Conservation (phyloP, 2,329 filamentous ascomycete genomes). For the Fusarium neocosmosporiellum region DNA sequence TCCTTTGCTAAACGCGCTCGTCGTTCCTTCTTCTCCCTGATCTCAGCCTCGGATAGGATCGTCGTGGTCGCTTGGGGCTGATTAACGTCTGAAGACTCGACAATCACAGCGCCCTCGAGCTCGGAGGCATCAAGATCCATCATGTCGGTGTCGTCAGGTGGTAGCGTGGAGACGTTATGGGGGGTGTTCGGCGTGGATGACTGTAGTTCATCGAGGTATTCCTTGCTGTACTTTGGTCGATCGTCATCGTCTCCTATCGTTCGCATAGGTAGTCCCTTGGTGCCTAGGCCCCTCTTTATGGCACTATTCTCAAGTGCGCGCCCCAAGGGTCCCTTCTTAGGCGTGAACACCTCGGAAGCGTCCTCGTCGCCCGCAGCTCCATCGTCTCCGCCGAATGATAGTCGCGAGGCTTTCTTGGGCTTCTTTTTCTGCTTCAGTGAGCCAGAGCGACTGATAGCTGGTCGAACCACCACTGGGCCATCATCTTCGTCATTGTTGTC, state of each 20-base stretch:
- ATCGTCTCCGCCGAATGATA: slow-evolving; percentile 79
- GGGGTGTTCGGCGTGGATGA: slow-evolving; percentile 88
- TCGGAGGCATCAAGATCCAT: slow-evolving; percentile 70
- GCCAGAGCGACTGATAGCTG: slow-evolving; percentile 58
- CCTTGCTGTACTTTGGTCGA: slow-evolving; percentile 84
- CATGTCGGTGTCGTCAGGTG: slow-evolving; percentile 59
- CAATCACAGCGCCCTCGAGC: slow-evolving; percentile 72
- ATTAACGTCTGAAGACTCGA: slow-evolving; percentile 57
- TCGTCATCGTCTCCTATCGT: slow-evolving; percentile 71
- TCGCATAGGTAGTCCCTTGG: slow-evolving; percentile 65
- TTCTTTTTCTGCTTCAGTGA: slow-evolving; percentile 76
- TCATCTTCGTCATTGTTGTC: slow-evolving; percentile 59
- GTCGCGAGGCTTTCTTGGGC: slow-evolving; percentile 63
- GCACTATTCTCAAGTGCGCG: slow-evolving; percentile 76
- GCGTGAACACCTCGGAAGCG: slow-evolving; percentile 62
- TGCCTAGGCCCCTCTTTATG: slow-evolving; percentile 61
- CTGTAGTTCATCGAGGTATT: slow-evolving; percentile 87
- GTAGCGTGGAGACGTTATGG: slow-evolving; percentile 64
- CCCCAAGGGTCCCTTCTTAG: slow-evolving; percentile 75
- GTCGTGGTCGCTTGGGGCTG: slow-evolving; percentile 51
- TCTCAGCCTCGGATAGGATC: slow-evolving; percentile 86
- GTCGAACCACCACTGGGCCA: slow-evolving; percentile 62
- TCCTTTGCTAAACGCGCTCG: slow-evolving; percentile 81
- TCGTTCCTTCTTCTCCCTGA: slow-evolving; percentile 90
- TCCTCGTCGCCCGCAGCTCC: slow-evolving; percentile 63